Evolutionary conservation across 176 grass and related monocot species (phyloP), one percentile per base, ranked within the genome.

Genomic region (Tuctoria greenei): DNA sequence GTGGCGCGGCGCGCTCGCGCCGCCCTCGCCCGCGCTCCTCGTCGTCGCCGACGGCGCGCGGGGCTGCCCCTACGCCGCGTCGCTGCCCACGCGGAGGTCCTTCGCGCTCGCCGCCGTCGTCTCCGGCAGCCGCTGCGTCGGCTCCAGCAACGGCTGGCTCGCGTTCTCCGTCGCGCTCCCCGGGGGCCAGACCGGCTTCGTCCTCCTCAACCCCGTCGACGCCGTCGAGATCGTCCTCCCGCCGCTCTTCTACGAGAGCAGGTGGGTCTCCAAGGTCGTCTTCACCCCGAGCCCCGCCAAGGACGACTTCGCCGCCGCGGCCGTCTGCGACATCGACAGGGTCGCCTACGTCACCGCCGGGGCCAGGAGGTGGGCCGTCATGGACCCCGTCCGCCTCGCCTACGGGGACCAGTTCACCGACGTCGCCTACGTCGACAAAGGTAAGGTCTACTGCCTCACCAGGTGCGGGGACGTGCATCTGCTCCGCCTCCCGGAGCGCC

Each of bases 101-200:
- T 87, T 87, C 52, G 85, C 78, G 24, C 85, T 87, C 50, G 66
- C 80, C 50, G 67, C 79, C 50, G 82, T 87, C 67, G 67, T 87
- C 42, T 73, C 73, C 3, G 85, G 85, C 0, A 70, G 74, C 6
- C 60, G 85, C 4, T 87, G 85, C 67, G 67, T 87, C 51, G 85
- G 85, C 67, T 87, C 85, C 74, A 87, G 85, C 85, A 87, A 87
- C 85, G 85, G 85, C 17, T 87, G 85, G 85, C 79, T 87, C 67
- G 85, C 67, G 51, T 74, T 87, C 67, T 87, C 85, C 67, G 20
- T 87, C 67, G 75, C n/a, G n/a, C 41, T 83, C 61, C 73, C 21
- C 79, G 63, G 25, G 51, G 79, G 74, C 10, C 79, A 87, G 24
- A 82, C 67, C 67, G 37, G 66, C 9, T 87, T 87, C 61, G 75